These are phyloP conservation scores for Tephrocybe sp. DNA, from an alignment of 768 basidiomycete genomes.

Conservation along the genomic window DNA sequence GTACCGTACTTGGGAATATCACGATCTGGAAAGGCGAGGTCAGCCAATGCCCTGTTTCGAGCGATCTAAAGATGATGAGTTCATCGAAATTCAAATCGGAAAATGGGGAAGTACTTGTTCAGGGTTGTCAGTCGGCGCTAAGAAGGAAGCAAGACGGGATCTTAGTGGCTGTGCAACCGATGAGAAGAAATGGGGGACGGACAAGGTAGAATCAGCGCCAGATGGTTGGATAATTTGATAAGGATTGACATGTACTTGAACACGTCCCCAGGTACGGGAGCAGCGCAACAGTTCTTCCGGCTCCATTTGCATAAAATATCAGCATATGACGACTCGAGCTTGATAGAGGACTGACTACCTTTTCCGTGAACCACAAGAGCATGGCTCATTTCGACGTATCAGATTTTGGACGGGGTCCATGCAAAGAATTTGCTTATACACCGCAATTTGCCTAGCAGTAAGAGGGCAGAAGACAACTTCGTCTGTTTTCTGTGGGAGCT, in stretches of 20 bases:
- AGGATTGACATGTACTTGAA: conserved; percentile 80
- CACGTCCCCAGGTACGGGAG: conserved; percentile 57
- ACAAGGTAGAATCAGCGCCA: conserved; percentile 85
- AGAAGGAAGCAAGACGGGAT: neutral
- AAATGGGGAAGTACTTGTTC: conserved; percentile 52
- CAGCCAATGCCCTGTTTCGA: conserved; percentile 60
- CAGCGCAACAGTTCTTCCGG: conserved; percentile 40
- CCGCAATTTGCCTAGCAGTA: conserved; percentile 62
- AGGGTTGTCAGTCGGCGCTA: conserved; percentile 64
- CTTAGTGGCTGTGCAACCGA: conserved; percentile 2
- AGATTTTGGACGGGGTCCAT: conserved; percentile 68
- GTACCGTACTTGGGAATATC: conserved; percentile 56
- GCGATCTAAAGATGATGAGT: conserved; percentile 10
- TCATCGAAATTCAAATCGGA: neutral
- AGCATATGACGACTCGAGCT: neutral
- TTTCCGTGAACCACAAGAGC: conserved; percentile 64
- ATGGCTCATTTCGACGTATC: conserved; percentile 66
- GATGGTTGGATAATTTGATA: conserved; percentile 86
- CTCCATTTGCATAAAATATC: conserved; percentile 24
- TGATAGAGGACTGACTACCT: conserved; percentile 38
- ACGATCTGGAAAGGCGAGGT: conserved; percentile 59
- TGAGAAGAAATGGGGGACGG: conserved; percentile 6
- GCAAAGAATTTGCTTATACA: conserved; percentile 71
- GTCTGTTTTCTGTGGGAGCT: conserved; percentile 89
- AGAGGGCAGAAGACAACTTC: conserved; percentile 93